Evolutionary conservation across 78 protist species (phyloP), one percentile per base, ranked within the genome.

Genomic region (Pigoraptor vietnamica): DNA sequence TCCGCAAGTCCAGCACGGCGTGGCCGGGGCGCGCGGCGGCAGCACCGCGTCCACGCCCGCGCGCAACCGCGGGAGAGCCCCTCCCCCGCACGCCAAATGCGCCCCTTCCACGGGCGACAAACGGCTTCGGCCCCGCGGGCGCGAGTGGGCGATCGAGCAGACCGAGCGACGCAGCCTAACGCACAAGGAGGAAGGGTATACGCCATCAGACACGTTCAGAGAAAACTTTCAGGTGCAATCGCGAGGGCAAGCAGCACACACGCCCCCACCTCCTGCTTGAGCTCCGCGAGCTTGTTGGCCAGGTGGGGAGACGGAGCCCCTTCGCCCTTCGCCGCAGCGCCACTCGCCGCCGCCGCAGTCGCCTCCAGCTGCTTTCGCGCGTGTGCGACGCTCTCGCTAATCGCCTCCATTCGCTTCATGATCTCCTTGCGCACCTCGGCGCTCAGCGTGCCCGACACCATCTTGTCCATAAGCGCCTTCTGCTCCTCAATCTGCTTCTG

Each of bases 401-500:
- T 6, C 67, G 67, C 6, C 67, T 48, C 67, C 67, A 48, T 48
- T 21, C 67, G 67, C 67, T 48, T 48, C 67, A 48, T 48, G 14
- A 48, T 48, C 67, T 48, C 67, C 67, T 48, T 14, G 67, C 67
- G 67, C 67, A 48, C 14, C 14, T 48, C 14, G 67, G 67, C 67
- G 14, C 67, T 48, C 67, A 48, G 29, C 67, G 67, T 48, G 14
- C 67, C 67, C 67, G 67, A 48, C 67, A 14, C 14, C 67, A 48
- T 48, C 67, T 48, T 48, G 29, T 48, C 67, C 29, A 48, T 14
- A 48, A 48, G 67, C 67, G 67, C 67, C 14, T 48, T 48, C 67
- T 48, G 67, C 67, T 32, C 88, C 40, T 14, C 88, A 84, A 84
- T 84, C 39, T 84, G 88, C 36, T 36, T n/a, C 88, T 84, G 88